A percentile compares a stretch with the other conserved stretches of the same genome.
Conservation (phyloP, 169 alveolate genomes). For the Neospora caninum region DNA sequence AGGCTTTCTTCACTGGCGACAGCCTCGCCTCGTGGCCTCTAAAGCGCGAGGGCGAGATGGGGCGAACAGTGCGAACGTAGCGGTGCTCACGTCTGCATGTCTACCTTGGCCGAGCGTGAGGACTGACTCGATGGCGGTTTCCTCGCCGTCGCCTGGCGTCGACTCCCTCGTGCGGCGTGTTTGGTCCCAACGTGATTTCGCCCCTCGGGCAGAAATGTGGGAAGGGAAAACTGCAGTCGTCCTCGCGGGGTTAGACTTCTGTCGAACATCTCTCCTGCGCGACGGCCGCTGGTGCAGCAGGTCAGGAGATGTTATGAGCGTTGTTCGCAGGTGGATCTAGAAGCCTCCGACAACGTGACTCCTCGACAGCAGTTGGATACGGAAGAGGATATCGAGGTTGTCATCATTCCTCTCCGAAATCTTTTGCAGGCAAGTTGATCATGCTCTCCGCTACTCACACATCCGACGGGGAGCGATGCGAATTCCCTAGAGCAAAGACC, state of each 20-base stretch:
- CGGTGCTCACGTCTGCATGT: no score
- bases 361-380: constrained; percentile 1
- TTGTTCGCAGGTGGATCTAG: background rate
- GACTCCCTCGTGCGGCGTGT: background rate
- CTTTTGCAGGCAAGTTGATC: background rate
- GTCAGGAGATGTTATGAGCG: background rate
- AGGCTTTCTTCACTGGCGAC: no score
- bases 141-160: background rate
- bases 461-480: no score
- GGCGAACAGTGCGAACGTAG: no score
- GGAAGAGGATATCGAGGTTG: constrained; percentile 7
- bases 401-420: background rate
- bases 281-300: background rate
- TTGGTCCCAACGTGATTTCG: no score
- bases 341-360: background rate
- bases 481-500: no score
- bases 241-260: background rate
- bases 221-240: background rate
- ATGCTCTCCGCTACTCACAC: background rate
- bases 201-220: no score
- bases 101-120: no score
- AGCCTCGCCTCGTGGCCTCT: no score
- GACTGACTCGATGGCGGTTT: no score
- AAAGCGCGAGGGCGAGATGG: no score
- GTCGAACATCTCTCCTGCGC: background rate